These are phyloP conservation scores for Udeniomyces megalosporus DNA, from an alignment of 768 basidiomycete species.

Conservation along the genomic window DNA sequence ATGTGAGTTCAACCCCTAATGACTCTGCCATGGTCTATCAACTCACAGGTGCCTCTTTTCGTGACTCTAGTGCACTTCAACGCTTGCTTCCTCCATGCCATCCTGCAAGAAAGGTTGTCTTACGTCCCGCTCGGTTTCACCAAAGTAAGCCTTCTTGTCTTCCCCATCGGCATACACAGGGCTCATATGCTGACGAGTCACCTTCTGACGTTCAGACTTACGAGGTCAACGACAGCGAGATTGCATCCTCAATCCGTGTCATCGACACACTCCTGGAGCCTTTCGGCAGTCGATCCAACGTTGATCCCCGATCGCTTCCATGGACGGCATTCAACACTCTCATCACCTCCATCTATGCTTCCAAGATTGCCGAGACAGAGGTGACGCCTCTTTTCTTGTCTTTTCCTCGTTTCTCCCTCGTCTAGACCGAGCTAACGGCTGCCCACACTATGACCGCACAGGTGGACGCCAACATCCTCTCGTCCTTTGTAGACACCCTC, in stretches of 20 bases:
- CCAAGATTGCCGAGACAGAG: constrained; percentile 12
- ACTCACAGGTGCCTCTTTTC: no score
- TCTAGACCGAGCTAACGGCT: neutral
- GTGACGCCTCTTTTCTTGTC: neutral
- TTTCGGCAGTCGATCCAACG: constrained; percentile 69
- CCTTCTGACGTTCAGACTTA: constrained; percentile 37
- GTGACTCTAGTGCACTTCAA: constrained; percentile 38
- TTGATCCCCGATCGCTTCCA: constrained; percentile 79
- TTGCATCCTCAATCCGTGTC: constrained; percentile 76
- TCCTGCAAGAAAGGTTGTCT: constrained; percentile 88
- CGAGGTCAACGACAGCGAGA: constrained; percentile 98
- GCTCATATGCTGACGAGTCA: neutral
- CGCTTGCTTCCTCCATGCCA: constrained; percentile 90
- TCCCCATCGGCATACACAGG: neutral
- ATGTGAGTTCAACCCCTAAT: no score
- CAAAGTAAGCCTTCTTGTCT: constrained; percentile 32
- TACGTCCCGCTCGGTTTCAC: constrained; percentile 96
- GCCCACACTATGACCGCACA: constrained; percentile 52
- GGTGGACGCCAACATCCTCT: constrained; percentile 81
- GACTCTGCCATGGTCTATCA: no score
- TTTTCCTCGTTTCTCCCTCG: neutral
- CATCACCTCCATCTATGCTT: constrained; percentile 74
- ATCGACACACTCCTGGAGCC: constrained; percentile 78
- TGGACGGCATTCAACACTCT: constrained; percentile 89
- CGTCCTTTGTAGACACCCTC: constrained; percentile 78